Percentiles rank a stretch among this genome's conserved stretches.
Conservation (phyloP, 495 filamentous ascomycete genomes). For the Aspergillus asperescens region DNA sequence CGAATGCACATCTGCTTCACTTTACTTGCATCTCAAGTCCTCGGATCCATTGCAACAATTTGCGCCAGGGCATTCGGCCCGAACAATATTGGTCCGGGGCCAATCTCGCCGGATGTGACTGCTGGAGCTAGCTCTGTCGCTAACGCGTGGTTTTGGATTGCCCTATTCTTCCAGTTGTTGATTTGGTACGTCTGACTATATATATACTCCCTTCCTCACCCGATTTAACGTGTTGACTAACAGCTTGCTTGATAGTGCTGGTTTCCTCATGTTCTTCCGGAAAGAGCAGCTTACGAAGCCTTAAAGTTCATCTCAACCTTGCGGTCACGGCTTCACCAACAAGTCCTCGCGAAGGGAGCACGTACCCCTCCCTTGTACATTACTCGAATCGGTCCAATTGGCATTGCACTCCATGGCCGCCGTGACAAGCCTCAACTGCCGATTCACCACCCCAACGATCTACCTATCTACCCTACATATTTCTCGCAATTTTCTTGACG, state of each 20-base stretch:
- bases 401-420: background rate
- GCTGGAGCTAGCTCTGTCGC: slow-evolving; percentile 42
- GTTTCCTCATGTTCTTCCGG: slow-evolving; percentile 65
- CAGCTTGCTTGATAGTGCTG: slow-evolving; percentile 33
- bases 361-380: background rate
- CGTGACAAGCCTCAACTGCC: background rate
- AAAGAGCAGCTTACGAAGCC: slow-evolving; percentile 70
- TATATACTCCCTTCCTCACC: no score
- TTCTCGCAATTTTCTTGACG: background rate
- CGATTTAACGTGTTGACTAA: slow-evolving; percentile 1
- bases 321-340: background rate
- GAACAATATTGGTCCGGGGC: slow-evolving; percentile 46
- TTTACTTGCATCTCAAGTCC: slow-evolving; percentile 44
- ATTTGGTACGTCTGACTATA: slow-evolving; percentile 59
- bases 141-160: slow-evolving; percentile 63
- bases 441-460: background rate
- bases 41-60: slow-evolving; percentile 49
- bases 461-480: background rate
- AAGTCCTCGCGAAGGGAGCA: background rate
- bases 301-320: slow-evolving; percentile 21
- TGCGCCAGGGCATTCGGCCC: slow-evolving; percentile 43
- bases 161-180: slow-evolving; percentile 53
- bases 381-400: background rate
- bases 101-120: slow-evolving; percentile 44
- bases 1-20: slow-evolving; percentile 49